phyloP scores from a whole-genome alignment of 805 yeast genomes.

The Jamesozyma rosinii region DNA sequence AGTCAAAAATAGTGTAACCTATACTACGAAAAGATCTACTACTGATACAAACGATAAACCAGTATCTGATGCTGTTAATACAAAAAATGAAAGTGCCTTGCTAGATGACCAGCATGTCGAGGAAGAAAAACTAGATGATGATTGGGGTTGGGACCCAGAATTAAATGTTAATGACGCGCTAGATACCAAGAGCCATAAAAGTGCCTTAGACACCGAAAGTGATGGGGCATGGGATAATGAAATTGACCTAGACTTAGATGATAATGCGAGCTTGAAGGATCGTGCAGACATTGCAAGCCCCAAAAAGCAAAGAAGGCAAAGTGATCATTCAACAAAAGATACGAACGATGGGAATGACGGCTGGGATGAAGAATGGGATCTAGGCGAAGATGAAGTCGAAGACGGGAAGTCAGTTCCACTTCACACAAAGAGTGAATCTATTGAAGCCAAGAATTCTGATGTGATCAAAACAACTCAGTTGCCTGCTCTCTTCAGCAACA shows the following conservation, averaged over 20 bases:
- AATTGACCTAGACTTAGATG: conserved; percentile 15
- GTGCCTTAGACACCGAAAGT: conserved; percentile 8
- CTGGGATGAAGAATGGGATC: conserved; percentile 22
- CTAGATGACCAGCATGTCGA: background rate
- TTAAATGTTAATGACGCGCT: background rate
- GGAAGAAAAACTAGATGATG: conserved; percentile 1
- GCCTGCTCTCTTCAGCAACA: conserved; percentile 11
- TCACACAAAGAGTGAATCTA: background rate
- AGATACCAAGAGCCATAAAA: conserved; percentile 3
- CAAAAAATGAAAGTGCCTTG: background rate
- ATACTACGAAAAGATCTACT: no score
- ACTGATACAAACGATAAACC: background rate
- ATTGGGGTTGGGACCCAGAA: conserved; percentile 23
- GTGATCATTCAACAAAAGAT: background rate
- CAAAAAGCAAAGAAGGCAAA: background rate
- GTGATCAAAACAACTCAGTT: conserved; percentile 12
- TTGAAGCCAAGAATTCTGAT: background rate
- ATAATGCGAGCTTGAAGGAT: conserved; percentile 5
- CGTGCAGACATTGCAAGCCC: background rate
- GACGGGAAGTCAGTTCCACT: background rate
- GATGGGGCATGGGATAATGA: conserved; percentile 14
- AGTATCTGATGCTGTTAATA: background rate
- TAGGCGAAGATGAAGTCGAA: conserved; percentile 12
- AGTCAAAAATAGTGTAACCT: background rate
- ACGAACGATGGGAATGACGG: conserved; percentile 11